Conservation (phyloP, 2,329 filamentous ascomycete species). For the Rutstroemia sp. region DNA sequence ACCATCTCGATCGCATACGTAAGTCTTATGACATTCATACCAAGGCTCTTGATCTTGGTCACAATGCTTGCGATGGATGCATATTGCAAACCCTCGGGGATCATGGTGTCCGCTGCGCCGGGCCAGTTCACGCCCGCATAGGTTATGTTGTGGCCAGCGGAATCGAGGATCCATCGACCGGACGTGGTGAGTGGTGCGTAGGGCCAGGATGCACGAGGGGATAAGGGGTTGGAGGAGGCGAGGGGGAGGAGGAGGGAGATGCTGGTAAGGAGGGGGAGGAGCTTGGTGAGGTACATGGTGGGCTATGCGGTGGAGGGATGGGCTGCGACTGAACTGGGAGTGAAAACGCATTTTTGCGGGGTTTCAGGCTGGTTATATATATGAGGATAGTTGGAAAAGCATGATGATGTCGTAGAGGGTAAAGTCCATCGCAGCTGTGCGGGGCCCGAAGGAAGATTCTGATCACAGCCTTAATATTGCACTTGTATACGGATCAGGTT, state of each 20-base stretch:
- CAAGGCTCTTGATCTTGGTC: slow-evolving; percentile 45
- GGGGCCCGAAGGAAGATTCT: no score
- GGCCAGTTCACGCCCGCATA: slow-evolving; percentile 56
- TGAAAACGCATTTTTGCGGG: no score
- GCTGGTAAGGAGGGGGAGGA: neutral
- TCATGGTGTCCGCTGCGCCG: slow-evolving; percentile 53
- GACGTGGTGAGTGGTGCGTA: slow-evolving; percentile 2
- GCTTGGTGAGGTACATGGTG: slow-evolving; percentile 3
- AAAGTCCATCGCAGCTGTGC: no score
- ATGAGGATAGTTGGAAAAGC: neutral
- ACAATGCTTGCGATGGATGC: slow-evolving; percentile 49
- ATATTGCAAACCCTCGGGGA: slow-evolving; percentile 58
- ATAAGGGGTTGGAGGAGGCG: neutral
- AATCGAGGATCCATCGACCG: slow-evolving; percentile 17
- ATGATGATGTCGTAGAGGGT: no score
- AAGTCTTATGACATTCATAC: slow-evolving; percentile 56
- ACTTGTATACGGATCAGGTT: no score
- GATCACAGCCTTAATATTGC: no score
- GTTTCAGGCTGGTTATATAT: neutral
- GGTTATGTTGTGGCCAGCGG: slow-evolving; percentile 34
- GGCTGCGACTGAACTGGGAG: neutral
- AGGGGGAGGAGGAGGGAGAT: neutral
- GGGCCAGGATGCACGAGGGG: slow-evolving; percentile 1
- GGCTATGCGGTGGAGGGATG: neutral
- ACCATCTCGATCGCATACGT: slow-evolving; percentile 60